These are phyloP conservation scores for Dictyostelium discoideum DNA, from an alignment of 78 protist species.

Conservation along the genomic window dicty_2.7 NC_007089.4:4645001-4645500, in stretches of 20 bases:
- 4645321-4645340: not conserved
- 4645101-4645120: not conserved
- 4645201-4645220: not conserved
- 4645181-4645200: not conserved
- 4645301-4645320: constrained; percentile 53
- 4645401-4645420: not conserved
- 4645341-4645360: constrained; percentile 35
- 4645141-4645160: constrained; percentile 52
- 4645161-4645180: constrained; percentile 55
- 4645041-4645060: constrained; percentile 27
- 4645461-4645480: constrained; percentile 53
- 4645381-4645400: not conserved
- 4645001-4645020: constrained; percentile 44
- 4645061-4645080: constrained; percentile 44
- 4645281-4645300: not conserved
- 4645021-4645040: not conserved
- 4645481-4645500: not conserved
- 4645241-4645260: constrained; percentile 30
- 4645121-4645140: constrained; percentile 20
- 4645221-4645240: constrained; percentile 10
- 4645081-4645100: constrained; percentile 53
- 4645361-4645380: constrained; percentile 16
- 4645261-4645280: constrained; percentile 29
- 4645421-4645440: constrained; percentile 6
- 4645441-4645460: constrained; percentile 33